Evolutionary conservation across 805 yeast species (phyloP), one percentile per base, ranked within the genome.

Genomic region (Kurtzmaniella fragi): DNA sequence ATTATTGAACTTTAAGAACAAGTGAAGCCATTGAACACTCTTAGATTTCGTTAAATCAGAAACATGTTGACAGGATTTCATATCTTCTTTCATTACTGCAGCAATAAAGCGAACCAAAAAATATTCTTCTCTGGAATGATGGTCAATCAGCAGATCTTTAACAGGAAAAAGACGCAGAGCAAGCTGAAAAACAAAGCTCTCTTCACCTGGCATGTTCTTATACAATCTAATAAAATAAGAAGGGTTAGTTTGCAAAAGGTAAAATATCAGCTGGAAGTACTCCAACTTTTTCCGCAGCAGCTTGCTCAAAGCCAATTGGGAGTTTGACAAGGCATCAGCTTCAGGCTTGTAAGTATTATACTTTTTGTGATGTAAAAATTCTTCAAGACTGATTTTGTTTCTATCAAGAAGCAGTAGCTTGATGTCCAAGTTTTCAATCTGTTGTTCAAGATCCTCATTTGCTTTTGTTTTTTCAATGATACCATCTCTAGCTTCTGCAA

Each of bases 171-270:
- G 41, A 5, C 8, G 25, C 25, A 20, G 25, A 8, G 25, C 25
- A 20, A 20, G 25, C 8, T 20, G 25, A 45, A 44, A 53, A 3
- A 47, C 23, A 16, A 64, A 46, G 30, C 42, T 52, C 2, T 35
- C 32, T 37, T 17, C 50, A 38, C 51, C 56, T 43, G 35, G 48
- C 23, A 62, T 57, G 8, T 58, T 49, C 12, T 64, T 57, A 40
- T 78, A 75, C 28, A 87, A 57, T 11, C 78, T 62, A 2, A 80
- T 69, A 53, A 90, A 71, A 52, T 91, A 91, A 1, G 59, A 56
- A 0, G 95, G 85, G 50, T 86, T 87, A 0, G 95, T 84, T 56
- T 93, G 98, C 32, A 93, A 59, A 17, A 91, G 62, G 53, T 83
- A 93, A 48, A 93, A 81, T 37, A 91, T 54, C 16, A 85, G 83